phyloP scores from a whole-genome alignment of 306 rosid species.

The Trifolium fragiferum region DNA sequence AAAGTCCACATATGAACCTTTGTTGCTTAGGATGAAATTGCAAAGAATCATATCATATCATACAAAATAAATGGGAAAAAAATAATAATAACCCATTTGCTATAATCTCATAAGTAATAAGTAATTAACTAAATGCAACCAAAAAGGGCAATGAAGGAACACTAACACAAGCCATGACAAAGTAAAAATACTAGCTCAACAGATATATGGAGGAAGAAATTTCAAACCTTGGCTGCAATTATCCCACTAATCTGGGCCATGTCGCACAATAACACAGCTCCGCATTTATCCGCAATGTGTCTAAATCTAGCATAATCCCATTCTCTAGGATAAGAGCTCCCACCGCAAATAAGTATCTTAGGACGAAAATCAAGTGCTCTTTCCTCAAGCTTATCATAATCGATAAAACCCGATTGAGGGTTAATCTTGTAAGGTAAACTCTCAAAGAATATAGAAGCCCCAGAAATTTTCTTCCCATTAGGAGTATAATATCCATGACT shows the following conservation, averaged over 20 bases:
- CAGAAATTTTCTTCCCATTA: constrained; percentile 84
- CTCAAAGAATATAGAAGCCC: constrained; percentile 91
- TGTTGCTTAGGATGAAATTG: constrained; percentile 1
- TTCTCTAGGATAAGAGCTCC: constrained; percentile 92
- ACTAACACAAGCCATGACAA: constrained; percentile 22
- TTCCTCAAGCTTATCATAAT: constrained; percentile 92
- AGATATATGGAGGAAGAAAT: not conserved
- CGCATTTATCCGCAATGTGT: constrained; percentile 88
- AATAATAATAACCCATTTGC: not conserved
- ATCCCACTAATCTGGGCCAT: constrained; percentile 97
- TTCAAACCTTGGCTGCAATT: constrained; percentile 86
- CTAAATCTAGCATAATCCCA: constrained; percentile 93
- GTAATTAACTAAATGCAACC: not conserved
- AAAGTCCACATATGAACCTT: not conserved
- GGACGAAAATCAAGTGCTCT: constrained; percentile 96
- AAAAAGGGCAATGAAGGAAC: not conserved
- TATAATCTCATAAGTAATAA: not conserved
- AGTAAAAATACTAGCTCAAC: not conserved
- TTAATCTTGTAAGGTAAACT: constrained; percentile 89
- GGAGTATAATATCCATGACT: constrained; percentile 93
- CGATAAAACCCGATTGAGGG: constrained; percentile 76
- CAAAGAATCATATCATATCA: not conserved
- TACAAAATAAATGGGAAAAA: not conserved
- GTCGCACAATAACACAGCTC: constrained; percentile 85
- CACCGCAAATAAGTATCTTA: constrained; percentile 95